Evolutionary conservation across 2,329 filamentous ascomycete species (phyloP), one percentile per base, ranked within the genome.

Genomic region (Spiromastix sp.): DNA sequence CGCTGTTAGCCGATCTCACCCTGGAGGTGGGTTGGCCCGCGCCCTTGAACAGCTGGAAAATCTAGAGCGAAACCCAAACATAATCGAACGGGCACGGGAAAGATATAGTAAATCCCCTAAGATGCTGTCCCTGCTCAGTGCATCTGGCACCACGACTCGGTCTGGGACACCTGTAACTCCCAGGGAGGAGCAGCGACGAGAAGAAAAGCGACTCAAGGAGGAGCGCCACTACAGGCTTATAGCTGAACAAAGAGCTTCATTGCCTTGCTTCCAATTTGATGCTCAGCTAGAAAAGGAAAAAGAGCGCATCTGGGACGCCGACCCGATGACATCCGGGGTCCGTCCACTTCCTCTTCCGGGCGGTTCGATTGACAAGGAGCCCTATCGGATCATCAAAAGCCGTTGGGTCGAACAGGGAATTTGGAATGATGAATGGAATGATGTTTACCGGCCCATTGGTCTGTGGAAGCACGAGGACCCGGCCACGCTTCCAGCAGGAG

Each of bases 321-420:
- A 30, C 13, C 24, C 12, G 35, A 13, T n/a, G n/a, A n/a, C n/a
- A n/a, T n/a, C n/a, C n/a, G n/a, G n/a, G n/a, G n/a, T n/a, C n/a
- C n/a, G n/a, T n/a, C n/a, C n/a, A n/a, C n/a, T n/a, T n/a, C n/a
- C n/a, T n/a, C n/a, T n/a, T n/a, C n/a, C n/a, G n/a, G n/a, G n/a
- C n/a, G n/a, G n/a, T n/a, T n/a, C n/a, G n/a, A n/a, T 26, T 12
- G 12, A 38, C 19, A 8, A 22, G 22, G 20, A 11, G 17, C 35
- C 32, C 8, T 4, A 18, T 1, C 28, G 49, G 38, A 45, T 6
- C 1, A 33, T 50, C 34, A 49, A 46, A 42, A 44, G 48, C 32
- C 36, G 31, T 29, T 54, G 46, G 48, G 28, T 50, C 26, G 47
- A 49, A 38, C 48, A 52, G 47, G 48, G 48, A 34, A 47, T 47